These are phyloP conservation scores for Malassezia globosa DNA, from an alignment of 1,284 basidiomycete genomes.

Conservation along the genomic window DNA sequence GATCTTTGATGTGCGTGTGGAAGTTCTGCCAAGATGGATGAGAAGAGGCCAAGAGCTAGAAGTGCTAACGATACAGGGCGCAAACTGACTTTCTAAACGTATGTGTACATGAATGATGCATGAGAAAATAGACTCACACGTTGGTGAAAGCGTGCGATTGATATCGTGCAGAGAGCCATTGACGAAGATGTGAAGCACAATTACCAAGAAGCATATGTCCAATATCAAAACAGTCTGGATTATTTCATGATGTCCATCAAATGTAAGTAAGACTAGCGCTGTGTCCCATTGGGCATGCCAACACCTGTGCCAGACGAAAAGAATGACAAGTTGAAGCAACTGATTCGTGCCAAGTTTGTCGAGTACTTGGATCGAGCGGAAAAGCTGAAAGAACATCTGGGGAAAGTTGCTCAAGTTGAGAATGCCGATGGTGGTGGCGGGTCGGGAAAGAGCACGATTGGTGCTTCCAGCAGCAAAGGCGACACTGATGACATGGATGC, in stretches of 20 bases:
- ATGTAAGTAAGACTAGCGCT: slow-evolving; percentile 52
- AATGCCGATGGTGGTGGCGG: slow-evolving; percentile 51
- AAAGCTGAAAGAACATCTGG: slow-evolving; percentile 62
- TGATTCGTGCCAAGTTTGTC: slow-evolving; percentile 78
- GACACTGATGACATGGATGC: slow-evolving; percentile 68
- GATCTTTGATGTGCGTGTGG: too few species aligned
- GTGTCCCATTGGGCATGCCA: too few species aligned
- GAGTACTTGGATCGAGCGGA: slow-evolving; percentile 91
- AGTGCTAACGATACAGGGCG: too few species aligned
- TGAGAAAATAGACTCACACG: too few species aligned
- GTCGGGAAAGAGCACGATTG: slow-evolving; percentile 57
- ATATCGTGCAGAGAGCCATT: slow-evolving; percentile 86
- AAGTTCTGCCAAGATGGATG: too few species aligned
- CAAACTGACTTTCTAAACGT: slow-evolving; percentile 16
- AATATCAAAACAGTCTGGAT: slow-evolving; percentile 77
- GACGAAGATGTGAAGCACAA: slow-evolving; percentile 89
- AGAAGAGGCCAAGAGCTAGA: too few species aligned
- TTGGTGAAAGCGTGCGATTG: slow-evolving; percentile 68
- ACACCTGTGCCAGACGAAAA: slow-evolving; percentile 66
- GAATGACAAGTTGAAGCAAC: slow-evolving; percentile 78
- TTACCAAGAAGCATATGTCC: slow-evolving; percentile 85
- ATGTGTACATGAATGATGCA: not conserved
- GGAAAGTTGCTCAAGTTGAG: slow-evolving; percentile 49
- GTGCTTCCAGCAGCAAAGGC: slow-evolving; percentile 46
- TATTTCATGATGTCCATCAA: slow-evolving; percentile 91